Percentiles rank a stretch among this genome's conserved stretches.
Evolutionary conservation across 2,329 filamentous ascomycete genomes (phyloP).

Genomic region (Esteya vermicola): DNA sequence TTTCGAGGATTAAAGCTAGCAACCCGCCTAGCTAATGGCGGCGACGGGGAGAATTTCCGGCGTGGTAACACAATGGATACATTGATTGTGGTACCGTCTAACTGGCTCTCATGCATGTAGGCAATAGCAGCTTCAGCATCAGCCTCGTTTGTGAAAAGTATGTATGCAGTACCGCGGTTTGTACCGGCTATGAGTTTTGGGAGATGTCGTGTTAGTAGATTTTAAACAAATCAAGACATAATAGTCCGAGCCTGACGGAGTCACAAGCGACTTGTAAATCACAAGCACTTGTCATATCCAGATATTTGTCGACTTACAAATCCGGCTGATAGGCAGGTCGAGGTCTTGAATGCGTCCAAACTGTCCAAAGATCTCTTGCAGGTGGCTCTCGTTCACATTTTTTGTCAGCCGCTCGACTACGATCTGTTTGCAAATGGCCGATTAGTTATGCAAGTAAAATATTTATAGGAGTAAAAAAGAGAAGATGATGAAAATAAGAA

Average conservation of each 20-base stretch:
- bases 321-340: slow-evolving; percentile 77
- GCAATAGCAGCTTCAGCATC: slow-evolving; percentile 82
- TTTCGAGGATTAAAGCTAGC: slow-evolving; percentile 43
- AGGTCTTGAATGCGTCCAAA: slow-evolving; percentile 80
- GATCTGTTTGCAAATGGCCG: slow-evolving; percentile 40
- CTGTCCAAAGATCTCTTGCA: slow-evolving; percentile 80
- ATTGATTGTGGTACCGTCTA: slow-evolving; percentile 70
- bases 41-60: slow-evolving; percentile 67
- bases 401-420: slow-evolving; percentile 93
- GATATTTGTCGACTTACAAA: slow-evolving; percentile 42
- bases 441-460: no score
- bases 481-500: no score
- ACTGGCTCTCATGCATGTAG: slow-evolving; percentile 95
- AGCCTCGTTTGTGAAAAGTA: slow-evolving; percentile 62
- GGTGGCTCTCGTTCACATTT: slow-evolving; percentile 78
- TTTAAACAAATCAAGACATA: no score
- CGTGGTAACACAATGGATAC: slow-evolving; percentile 81
- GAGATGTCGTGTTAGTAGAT: no score
- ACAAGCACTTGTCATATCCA: neutral
- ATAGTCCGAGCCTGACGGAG: no score
- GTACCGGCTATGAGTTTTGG: slow-evolving; percentile 38
- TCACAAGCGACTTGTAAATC: no score
- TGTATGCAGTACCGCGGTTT: slow-evolving; percentile 88
- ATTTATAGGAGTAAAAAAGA: no score
- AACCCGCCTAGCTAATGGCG: slow-evolving; percentile 54